Percentiles rank a stretch among this genome's conserved stretches.
phyloP scores from a whole-genome alignment of 192 early-diverging fungal species.

The Coemansia sp. region DNA sequence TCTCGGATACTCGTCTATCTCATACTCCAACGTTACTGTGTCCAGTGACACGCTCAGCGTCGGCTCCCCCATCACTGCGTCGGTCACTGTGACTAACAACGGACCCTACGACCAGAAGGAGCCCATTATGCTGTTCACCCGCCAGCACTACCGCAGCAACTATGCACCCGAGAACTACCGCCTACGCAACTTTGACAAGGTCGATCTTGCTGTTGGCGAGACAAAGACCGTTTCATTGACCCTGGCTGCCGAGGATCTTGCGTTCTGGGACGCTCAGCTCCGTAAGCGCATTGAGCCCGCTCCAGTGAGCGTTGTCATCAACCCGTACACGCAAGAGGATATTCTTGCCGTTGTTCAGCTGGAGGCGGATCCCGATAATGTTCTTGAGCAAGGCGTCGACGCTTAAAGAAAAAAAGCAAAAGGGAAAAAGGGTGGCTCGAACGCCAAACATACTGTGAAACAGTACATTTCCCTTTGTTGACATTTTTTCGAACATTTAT shows the following conservation, averaged over 20 bases:
- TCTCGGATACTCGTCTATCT: constrained; percentile 57
- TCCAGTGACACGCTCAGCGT: constrained; percentile 15
- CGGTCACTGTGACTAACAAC: constrained; percentile 52
- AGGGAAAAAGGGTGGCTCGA: background rate
- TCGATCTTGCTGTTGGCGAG: constrained; percentile 46
- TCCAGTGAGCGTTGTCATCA: constrained; percentile 32
- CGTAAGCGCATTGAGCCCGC: constrained; percentile 34
- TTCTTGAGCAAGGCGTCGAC: constrained; percentile 10
- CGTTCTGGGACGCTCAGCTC: constrained; percentile 35
- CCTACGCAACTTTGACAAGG: constrained; percentile 59
- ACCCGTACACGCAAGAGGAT: constrained; percentile 8
- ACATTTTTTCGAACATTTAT: background rate
- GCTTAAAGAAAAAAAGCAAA: background rate
- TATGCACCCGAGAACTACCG: constrained; percentile 56
- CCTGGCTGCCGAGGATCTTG: constrained; percentile 42
- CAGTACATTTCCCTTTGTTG: background rate
- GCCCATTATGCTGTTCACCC: constrained; percentile 58
- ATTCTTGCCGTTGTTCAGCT: constrained; percentile 6
- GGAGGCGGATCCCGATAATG: constrained; percentile 9
- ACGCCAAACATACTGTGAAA: background rate
- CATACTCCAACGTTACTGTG: constrained; percentile 49
- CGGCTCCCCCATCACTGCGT: constrained; percentile 30
- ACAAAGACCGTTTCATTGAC: constrained; percentile 43
- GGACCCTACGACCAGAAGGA: constrained; percentile 55
- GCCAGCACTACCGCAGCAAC: constrained; percentile 28